Base-by-base conservation (phyloP, 768 basidiomycete species). In the Mycena indigotica region DNA sequence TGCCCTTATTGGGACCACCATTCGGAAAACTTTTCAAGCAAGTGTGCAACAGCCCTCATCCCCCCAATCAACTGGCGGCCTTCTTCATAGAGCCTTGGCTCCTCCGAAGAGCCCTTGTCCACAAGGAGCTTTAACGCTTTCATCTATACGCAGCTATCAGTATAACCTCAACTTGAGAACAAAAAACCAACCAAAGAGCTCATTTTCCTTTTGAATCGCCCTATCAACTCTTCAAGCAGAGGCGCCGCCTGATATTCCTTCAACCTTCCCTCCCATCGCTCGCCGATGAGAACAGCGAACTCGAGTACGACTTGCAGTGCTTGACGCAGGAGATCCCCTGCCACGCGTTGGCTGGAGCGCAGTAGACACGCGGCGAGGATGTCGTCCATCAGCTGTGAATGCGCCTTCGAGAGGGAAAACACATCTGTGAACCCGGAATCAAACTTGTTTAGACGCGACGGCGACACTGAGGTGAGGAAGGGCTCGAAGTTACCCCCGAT, bases 281-380 rank as follows among this genome's bases (percentile, higher is more conserved):
- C 86, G 5, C 87, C 85, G 0, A 85, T 80, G 23, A 90, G 74
- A 23, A 88, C 75, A 24, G 84, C 81, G 60, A 89, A 82, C 52
- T 89, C 85, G 44, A 93, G 75, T 3, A 91, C 78, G 32, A 84
- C 67, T 65, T 89, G 86, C 58, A 93, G 72, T 28, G 80, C 77
- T 24, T 80, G 79, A 16, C 85, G 80, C 24, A 93, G 75, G 28
- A 86, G 71, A 61, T 90, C 89, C 1, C 86, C 84, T 1, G 82
- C 84, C 5, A 78, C 76, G 61, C 81, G 77, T 69, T 94, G 91
- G 2, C 80, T 78, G 1, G 88, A 85, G 39, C 88, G 77, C 46
- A 93, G 70, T 24, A 93, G 74, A 66, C 91, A 93, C 15, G 89
- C 87, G 54, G 80, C 86, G 40, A 94, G 80, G 13, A 94, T 85